Base-by-base conservation (phyloP, 2,329 filamentous ascomycete species). In the Lasiodiplodia gonubiensis region DNA sequence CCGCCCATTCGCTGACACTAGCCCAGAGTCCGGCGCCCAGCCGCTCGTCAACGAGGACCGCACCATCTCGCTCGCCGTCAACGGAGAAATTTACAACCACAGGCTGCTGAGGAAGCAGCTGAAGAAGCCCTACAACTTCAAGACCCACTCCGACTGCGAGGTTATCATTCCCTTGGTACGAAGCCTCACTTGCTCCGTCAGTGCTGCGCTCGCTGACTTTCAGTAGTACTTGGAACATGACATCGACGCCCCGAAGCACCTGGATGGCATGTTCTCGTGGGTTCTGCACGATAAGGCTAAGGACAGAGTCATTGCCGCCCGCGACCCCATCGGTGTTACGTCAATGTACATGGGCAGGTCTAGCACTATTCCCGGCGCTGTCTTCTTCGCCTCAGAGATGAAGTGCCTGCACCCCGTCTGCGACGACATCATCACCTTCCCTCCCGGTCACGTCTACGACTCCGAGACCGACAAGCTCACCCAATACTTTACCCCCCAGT, bases 81-180 rank as follows among this genome's bases (percentile, higher is more conserved):
- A 99, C 82, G 95, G 95, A 82, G 95, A 99, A 81, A 99, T 99
- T 80, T 99, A 99, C 87, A 99, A 99, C 89, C 95, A 99, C 84
- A 92, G 94, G 78, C 88, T 97, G 76, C 86, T 99, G 76, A 91
- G 95, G 78, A 98, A 97, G 84, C 85, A 85, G 74, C 85, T 97
- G 75, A 92, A 92, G 82, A 88, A 85, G 69, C 87, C 89, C 46
- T 97, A 97, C 82, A 90, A 94, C 81, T 99, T 98, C 89, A 97
- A 97, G 89, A 99, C 95, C 72, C 91, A 95, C 78, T 98, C 94
- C 46, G 95, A 99, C 78, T 99, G 95, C 82, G 95, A 99, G 82
- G 94, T 99, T 78, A 97, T 99, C 81, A 97, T 99, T 78, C 95
- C 96, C 72, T 81, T 99, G 86, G 93, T 96, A 86, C 78, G 89